Evolutionary conservation across 176 grass and related monocot genomes (phyloP), one percentile per base, ranked within the genome.

Genomic region (Alopecurus myosuroides): DNA sequence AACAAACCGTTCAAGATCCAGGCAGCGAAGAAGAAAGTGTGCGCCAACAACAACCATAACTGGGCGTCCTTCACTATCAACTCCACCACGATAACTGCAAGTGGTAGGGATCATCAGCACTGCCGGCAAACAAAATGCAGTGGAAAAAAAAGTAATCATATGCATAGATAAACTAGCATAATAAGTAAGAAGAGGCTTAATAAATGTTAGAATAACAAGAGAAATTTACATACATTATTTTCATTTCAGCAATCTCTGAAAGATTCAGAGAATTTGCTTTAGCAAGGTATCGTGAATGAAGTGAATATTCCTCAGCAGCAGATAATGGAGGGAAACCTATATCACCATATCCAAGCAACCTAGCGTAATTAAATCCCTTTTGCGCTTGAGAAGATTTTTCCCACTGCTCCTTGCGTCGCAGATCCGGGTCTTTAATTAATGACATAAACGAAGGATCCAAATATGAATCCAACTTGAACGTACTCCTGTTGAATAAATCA

Each of bases 221-320:
- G 7, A 84, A 44, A 85, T 44, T 62, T 49, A 85, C 88, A 56
- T 96, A 99, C 97, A 96, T 84, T 84, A 99, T 96, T 84, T 96
- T 99, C 93, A 99, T 99, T 91, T 99, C 97, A 86, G 91, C 90
- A 63, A 99, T 96, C 82, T 99, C 97, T 23, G 97, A 92, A 82
- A 99, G 97, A 88, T 94, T 99, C 71, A 99, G 81, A 85, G 97
- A 99, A 87, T 96, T 99, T 25, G 93, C 97, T 89, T 99, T 99
- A 58, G 97, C 70, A 77, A 99, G 90, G 80, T 94, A 96, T 99
- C 91, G 83, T 58, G 97, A 94, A 89, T 99, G 97, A 79, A 99
- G 97, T 51, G 97, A 96, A 77, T 99, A 99, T 72, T 99, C 97
- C 82, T 99, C 97, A 26, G 91, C 97, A 81, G 93, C 90, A 74